Evolutionary conservation across 225 moss, liverwort and hornwort species (phyloP), one percentile per base, ranked within the genome.

Genomic region (Antitrichia curtipendula): DNA sequence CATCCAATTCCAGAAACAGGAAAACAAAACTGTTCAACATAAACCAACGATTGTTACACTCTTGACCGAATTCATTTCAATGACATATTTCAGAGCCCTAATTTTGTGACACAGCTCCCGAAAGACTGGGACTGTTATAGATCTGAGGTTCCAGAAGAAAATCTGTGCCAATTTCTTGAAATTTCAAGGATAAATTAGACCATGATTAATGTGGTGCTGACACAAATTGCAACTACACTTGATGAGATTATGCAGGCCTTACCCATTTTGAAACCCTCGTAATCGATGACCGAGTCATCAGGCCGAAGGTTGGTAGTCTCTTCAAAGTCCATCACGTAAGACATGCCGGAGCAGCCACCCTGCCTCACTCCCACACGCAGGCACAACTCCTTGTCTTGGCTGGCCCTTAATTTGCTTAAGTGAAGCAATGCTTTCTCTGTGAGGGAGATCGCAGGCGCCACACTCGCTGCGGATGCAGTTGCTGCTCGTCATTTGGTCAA

Each of bases 341-440:
- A 99, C 98, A 99, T 99, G 63, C 98, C 98, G 40, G 98, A 99
- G 90, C 98, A 99, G 72, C 98, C 97, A 50, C 98, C 97, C 88
- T 99, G 97, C 82, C 95, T 92, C 21, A 97, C 98, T 90, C 98
- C 98, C 66, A 99, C 95, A 65, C 97, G 93, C 78, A 97, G 86
- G 66, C 92, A 93, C 25, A 99, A 77, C 72, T 95, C 92, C 80
- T 93, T 90, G 74, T 90, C 86, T 82, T 97, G 96, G 82, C 93
- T 95, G 70, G 92, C 92, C 91, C 94, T 95, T 61, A 99, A 80
- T 88, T 89, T 96, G 87, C 66, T 96, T 80, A 99, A 84, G 80
- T 99, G 98, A 59, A 84, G 82, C 81, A 94, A 90, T 77, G 97
- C 98, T 74, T 96, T 97, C 72, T 95, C 96, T 41, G 98, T 93